Conservation (phyloP, 768 basidiomycete species). For the Tephrocybe sp. region DNA sequence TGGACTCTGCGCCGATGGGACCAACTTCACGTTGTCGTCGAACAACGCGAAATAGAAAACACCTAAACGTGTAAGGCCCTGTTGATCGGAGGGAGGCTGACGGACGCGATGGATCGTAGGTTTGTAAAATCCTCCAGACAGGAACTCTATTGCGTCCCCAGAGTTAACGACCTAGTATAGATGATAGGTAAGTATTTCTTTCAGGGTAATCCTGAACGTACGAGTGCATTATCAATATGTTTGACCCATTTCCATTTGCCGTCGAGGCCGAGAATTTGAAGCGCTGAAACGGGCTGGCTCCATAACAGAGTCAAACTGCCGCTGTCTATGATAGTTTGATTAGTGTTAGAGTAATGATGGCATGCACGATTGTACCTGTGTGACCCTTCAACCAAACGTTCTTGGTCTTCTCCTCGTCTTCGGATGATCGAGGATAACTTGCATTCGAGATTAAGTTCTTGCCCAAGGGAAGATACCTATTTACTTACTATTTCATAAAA, state of each 20-base stretch:
- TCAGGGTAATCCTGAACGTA: slow-evolving; percentile 9
- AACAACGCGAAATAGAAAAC: slow-evolving; percentile 45
- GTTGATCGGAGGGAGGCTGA: slow-evolving; percentile 48
- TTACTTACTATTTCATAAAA: slow-evolving; percentile 50
- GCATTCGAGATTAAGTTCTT: background rate
- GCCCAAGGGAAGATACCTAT: background rate
- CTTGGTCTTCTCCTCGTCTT: slow-evolving; percentile 42
- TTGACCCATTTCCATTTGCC: slow-evolving; percentile 46
- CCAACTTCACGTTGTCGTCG: slow-evolving; percentile 40
- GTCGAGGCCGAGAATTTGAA: slow-evolving; percentile 42
- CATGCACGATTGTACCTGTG: slow-evolving; percentile 36
- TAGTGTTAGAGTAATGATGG: too few relatives aligned
- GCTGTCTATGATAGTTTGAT: too few relatives aligned
- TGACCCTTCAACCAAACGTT: slow-evolving; percentile 55
- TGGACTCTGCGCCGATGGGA: slow-evolving; percentile 39
- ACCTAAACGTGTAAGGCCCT: slow-evolving; percentile 38
- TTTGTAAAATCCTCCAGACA: slow-evolving; percentile 46
- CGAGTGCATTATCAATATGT: slow-evolving; percentile 47
- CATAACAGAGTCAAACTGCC: slow-evolving; percentile 48
- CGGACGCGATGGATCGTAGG: slow-evolving; percentile 49
- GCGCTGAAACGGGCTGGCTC: slow-evolving; percentile 46
- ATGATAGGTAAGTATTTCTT: background rate
- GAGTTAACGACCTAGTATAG: slow-evolving; percentile 38
- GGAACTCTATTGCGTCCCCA: slow-evolving; percentile 47
- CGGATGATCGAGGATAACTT: slow-evolving; percentile 41